Percentiles rank a stretch among this genome's conserved stretches.
Evolutionary conservation across 805 yeast genomes (phyloP).

Genomic region (Gaillardinia entomophila): DNA sequence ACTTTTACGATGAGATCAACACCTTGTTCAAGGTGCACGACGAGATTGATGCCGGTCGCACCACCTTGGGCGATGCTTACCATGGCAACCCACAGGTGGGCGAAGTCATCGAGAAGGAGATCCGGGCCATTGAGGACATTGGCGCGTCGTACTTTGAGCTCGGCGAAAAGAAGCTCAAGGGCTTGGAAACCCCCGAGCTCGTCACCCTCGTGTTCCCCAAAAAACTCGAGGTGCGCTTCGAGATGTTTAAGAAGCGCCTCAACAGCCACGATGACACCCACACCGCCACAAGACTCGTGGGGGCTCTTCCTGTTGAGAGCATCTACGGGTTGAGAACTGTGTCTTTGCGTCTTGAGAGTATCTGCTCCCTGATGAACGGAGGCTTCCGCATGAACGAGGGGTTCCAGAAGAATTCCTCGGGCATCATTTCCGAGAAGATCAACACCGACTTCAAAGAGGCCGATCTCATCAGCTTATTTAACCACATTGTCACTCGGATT

Average conservation of each 20-base stretch:
- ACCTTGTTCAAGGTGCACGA: slow-evolving; percentile 48
- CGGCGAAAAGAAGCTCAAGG: slow-evolving; percentile 89
- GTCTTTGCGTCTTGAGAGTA: slow-evolving; percentile 52
- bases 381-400: slow-evolving; percentile 24
- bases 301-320: slow-evolving; percentile 37
- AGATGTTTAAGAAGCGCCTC: slow-evolving; percentile 27
- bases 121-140: slow-evolving; percentile 55
- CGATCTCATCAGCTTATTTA: slow-evolving; percentile 53
- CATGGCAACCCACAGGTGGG: slow-evolving; percentile 44
- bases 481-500: slow-evolving; percentile 61
- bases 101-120: slow-evolving; percentile 59
- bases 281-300: slow-evolving; percentile 28
- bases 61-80: slow-evolving; percentile 34
- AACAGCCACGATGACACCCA: slow-evolving; percentile 17
- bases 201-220: slow-evolving; percentile 76
- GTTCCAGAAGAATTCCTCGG: slow-evolving; percentile 20
- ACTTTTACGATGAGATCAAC: slow-evolving; percentile 68
- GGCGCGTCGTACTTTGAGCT: slow-evolving; percentile 64
- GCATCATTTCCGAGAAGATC: slow-evolving; percentile 13
- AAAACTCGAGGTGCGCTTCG: slow-evolving; percentile 54
- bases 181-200: slow-evolving; percentile 87
- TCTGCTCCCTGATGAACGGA: slow-evolving; percentile 47
- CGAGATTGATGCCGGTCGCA: slow-evolving; percentile 23
- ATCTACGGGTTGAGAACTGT: slow-evolving; percentile 49
- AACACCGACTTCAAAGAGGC: slow-evolving; percentile 16